Percentiles rank a stretch among this genome's conserved stretches.
Conservation (phyloP, 1,284 basidiomycete species). For the Limonomyces culmigenus region DNA sequence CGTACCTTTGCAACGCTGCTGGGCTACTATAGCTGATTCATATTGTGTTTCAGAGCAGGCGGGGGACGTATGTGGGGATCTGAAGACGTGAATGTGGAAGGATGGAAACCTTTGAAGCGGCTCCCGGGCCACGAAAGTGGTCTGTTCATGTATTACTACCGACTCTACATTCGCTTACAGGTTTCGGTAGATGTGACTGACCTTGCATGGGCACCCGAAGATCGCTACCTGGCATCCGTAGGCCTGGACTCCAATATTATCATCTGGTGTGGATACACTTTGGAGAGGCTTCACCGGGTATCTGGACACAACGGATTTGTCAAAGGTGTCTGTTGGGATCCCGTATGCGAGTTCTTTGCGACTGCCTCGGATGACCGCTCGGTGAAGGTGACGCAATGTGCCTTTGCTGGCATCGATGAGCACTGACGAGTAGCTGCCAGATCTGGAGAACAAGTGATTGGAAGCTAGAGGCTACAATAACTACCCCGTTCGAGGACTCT, state of each 20-base stretch:
- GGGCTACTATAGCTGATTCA: not conserved
- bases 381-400: no score
- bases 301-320: slow-evolving; percentile 92
- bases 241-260: slow-evolving; percentile 85
- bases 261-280: slow-evolving; percentile 84
- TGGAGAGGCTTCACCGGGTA: slow-evolving; percentile 73
- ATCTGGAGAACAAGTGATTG: slow-evolving; percentile 94
- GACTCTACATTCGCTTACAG: no score
- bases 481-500: slow-evolving; percentile 84
- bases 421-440: no score
- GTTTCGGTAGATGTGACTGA: slow-evolving; percentile 71
- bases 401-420: no score
- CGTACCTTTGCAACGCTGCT: slow-evolving; percentile 21
- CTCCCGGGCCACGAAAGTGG: slow-evolving; percentile 89
- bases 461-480: slow-evolving; percentile 70
- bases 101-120: slow-evolving; percentile 87
- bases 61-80: slow-evolving; percentile 83
- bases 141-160: no score
- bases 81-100: slow-evolving; percentile 90
- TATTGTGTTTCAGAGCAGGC: slow-evolving; percentile 37
- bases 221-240: slow-evolving; percentile 85
- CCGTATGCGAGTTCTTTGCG: slow-evolving; percentile 89
- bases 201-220: slow-evolving; percentile 87
- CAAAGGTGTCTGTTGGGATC: slow-evolving; percentile 98
- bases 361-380: slow-evolving; percentile 96